phyloP scores from a whole-genome alignment of 1,139 yeast genomes.

The Yamadazyma pseudoaaseri region DNA sequence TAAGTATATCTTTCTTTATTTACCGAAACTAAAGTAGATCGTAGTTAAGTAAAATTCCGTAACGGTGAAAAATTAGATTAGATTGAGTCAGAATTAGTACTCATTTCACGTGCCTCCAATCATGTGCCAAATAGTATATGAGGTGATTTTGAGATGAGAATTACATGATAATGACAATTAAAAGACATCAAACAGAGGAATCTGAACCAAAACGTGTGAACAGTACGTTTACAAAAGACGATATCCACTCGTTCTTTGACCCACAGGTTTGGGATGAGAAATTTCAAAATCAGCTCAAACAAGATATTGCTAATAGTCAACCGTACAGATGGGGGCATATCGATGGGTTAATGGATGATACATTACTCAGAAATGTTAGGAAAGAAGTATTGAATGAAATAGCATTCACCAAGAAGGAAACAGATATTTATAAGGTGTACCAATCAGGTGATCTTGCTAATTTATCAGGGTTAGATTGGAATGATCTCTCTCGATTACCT shows the following conservation, averaged over 20 bases:
- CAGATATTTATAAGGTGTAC: conserved; percentile 91
- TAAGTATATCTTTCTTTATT: no score
- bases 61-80: not conserved
- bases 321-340: conserved; percentile 94
- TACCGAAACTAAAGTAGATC: no score
- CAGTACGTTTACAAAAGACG: conserved; percentile 26
- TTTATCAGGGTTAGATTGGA: conserved; percentile 77
- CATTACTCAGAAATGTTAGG: conserved; percentile 73
- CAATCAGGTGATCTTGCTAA: conserved; percentile 97
- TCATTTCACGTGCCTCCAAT: not conserved
- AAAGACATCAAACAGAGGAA: not conserved
- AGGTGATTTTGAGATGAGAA: not conserved
- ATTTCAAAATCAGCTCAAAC: conserved; percentile 40
- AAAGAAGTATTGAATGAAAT: conserved; percentile 79
- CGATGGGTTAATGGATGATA: conserved; percentile 68
- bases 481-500: conserved; percentile 72
- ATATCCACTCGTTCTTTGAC: conserved; percentile 52
- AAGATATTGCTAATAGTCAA: conserved; percentile 48
- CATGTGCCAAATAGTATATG: not conserved
- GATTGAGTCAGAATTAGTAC: not conserved
- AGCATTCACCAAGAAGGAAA: conserved; percentile 91
- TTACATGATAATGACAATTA: not conserved
- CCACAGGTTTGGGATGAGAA: conserved; percentile 50
- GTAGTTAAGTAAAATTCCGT: not conserved
- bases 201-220: conserved; percentile 15